Evolutionary conservation across 2,329 filamentous ascomycete species (phyloP), one percentile per base, ranked within the genome.

Genomic region (Pseudodiploospora longispora): DNA sequence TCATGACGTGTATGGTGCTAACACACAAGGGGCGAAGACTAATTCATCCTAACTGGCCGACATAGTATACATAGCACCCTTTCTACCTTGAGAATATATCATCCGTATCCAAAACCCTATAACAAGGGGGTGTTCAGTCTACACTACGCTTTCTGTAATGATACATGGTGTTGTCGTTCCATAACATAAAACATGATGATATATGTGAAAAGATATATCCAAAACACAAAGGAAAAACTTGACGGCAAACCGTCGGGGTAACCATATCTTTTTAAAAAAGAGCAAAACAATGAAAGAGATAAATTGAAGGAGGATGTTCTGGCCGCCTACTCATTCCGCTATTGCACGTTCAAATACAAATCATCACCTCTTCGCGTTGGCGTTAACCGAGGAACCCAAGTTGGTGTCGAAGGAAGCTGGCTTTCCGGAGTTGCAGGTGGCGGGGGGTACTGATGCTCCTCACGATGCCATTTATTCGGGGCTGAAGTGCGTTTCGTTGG

Each of bases 291-390:
- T 30, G n/a, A 35, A 46, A 39, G n/a, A 37, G n/a, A 35, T 30
- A n/a, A 27, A 38, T 12, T 6, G 6, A 27, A n/a, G 29, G 33
- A 38, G 32, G 43, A 27, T 29, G 32, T 27, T 40, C 6, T 19
- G 2, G 19, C 19, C 19, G 19, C 19, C 40, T 36, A 36, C 9
- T 36, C 27, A 31, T 7, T 28, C 28, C 38, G 35, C 38, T 31
- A 10, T 31, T 38, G 19, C 19, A 28, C 27, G 36, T 38, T 74
- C 52, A 80, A 55, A 51, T 75, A 82, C 47, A 87, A 56, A 57
- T 86, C 81, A 28, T 82, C 77, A 0, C 83, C 83, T 40, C 78
- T 71, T 48, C 80, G 67, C 45, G 78, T 81, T 3, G 83, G 83
- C 38, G 83, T 87, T 53, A 87, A 55, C 51, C 72, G 75, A 3